These are phyloP conservation scores for Dimargaris cristalligena DNA, from an alignment of 192 early-diverging fungal species.

Conservation along the genomic window DNA sequence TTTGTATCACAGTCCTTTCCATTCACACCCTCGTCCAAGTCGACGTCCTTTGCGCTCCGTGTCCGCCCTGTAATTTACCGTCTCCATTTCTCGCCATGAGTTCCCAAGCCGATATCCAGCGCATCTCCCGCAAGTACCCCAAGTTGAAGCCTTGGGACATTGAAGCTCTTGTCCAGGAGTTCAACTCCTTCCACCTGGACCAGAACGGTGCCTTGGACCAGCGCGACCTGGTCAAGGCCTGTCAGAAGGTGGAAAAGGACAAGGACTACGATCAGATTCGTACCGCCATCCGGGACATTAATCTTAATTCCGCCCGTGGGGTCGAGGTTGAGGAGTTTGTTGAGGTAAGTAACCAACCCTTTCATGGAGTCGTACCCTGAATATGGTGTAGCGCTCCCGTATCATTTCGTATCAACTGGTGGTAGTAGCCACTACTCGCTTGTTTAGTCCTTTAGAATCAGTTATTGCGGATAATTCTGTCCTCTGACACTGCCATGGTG, in stretches of 20 bases:
- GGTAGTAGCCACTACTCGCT: no score
- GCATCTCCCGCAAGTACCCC: slow-evolving; percentile 11
- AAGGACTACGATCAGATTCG: slow-evolving; percentile 61
- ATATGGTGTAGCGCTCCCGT: no score
- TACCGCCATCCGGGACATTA: slow-evolving; percentile 44
- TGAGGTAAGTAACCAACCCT: no score
- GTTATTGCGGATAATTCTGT: no score
- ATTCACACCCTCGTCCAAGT: neutral
- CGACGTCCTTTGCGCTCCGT: neutral
- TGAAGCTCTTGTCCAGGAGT: slow-evolving; percentile 23
- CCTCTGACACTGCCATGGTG: no score
- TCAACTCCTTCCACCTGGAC: slow-evolving; percentile 47
- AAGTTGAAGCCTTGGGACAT: slow-evolving; percentile 33
- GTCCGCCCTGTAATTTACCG: neutral
- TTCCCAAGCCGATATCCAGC: slow-evolving; percentile 2
- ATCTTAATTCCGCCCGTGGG: slow-evolving; percentile 44
- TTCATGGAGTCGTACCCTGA: no score
- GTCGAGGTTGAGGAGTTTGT: slow-evolving; percentile 68
- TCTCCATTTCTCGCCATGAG: neutral
- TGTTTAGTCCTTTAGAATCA: no score
- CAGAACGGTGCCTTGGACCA: slow-evolving; percentile 49
- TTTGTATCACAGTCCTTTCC: neutral
- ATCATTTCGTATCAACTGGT: no score
- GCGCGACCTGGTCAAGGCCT: slow-evolving; percentile 42
- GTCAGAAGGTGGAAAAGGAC: slow-evolving; percentile 44